Percentiles rank a stretch among this genome's conserved stretches.
phyloP scores from a whole-genome alignment of 1,284 basidiomycete genomes.

The Dichomitus squalens region DNA sequence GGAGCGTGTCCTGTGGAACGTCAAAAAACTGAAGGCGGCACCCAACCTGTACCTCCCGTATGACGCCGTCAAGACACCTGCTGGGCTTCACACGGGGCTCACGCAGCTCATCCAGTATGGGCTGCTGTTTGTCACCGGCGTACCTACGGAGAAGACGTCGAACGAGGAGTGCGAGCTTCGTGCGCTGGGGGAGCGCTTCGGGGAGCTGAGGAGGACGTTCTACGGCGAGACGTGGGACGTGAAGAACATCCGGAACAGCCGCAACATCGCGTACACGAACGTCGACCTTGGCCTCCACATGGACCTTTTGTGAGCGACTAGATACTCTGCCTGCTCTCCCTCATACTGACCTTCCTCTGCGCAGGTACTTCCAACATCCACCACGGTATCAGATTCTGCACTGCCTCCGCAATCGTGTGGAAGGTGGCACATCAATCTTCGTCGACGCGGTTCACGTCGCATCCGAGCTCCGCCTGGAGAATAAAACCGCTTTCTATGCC shows the following conservation, averaged over 20 bases:
- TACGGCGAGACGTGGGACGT: slow-evolving; percentile 95
- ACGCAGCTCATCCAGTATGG: slow-evolving; percentile 59
- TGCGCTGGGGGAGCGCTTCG: slow-evolving; percentile 66
- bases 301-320: slow-evolving; percentile 78
- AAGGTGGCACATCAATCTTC: slow-evolving; percentile 87
- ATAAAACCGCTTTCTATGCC: slow-evolving; percentile 59
- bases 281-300: slow-evolving; percentile 89
- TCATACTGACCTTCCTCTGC: background rate
- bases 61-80: slow-evolving; percentile 40
- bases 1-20: slow-evolving; percentile 39
- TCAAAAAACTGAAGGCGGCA: slow-evolving; percentile 35
- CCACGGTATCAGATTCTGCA: slow-evolving; percentile 93
- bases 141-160: slow-evolving; percentile 58
- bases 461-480: slow-evolving; percentile 48
- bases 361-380: slow-evolving; percentile 87
- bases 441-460: slow-evolving; percentile 83
- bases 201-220: slow-evolving; percentile 85
- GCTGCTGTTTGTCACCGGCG: slow-evolving; percentile 56
- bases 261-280: slow-evolving; percentile 96
- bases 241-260: slow-evolving; percentile 70
- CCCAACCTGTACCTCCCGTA: slow-evolving; percentile 56
- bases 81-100: slow-evolving; percentile 52
- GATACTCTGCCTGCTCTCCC: background rate
- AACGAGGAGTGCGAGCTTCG: slow-evolving; percentile 68
- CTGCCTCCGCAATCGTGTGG: slow-evolving; percentile 82